phyloP scores from a whole-genome alignment of 768 basidiomycete species.

The Lactarius pseudohatsudake region DNA sequence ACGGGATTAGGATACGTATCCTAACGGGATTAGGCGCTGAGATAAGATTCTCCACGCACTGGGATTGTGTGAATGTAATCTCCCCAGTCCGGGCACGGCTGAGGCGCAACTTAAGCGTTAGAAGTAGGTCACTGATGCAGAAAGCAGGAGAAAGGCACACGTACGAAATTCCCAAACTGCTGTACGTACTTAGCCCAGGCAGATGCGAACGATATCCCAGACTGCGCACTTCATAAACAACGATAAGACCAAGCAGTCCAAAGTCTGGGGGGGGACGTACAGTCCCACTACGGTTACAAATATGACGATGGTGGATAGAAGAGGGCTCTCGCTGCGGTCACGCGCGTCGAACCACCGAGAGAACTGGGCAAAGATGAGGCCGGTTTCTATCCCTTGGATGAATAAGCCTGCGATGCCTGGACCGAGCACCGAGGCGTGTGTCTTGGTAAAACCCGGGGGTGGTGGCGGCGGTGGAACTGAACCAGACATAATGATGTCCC shows the following conservation, averaged over 20 bases:
- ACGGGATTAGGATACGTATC: neutral
- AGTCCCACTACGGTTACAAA: constrained; percentile 16
- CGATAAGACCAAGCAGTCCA: neutral
- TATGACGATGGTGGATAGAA: neutral
- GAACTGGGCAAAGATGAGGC: constrained; percentile 16
- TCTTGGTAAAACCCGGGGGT: neutral
- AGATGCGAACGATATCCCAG: constrained; percentile 12
- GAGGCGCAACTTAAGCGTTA: neutral
- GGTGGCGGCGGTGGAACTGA: no score
- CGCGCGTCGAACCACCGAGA: constrained; percentile 9
- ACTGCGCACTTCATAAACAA: constrained; percentile 5
- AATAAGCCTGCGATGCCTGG: constrained; percentile 13
- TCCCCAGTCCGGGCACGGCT: neutral
- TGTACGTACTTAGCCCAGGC: constrained; percentile 7
- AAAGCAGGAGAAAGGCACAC: neutral
- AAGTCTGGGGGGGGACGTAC: neutral
- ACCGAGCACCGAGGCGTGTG: neutral
- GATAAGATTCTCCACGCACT: constrained; percentile 2
- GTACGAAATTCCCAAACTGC: neutral
- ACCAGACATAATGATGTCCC: constrained; percentile 8
- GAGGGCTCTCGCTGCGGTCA: neutral
- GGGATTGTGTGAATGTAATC: neutral
- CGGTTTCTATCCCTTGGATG: constrained; percentile 9
- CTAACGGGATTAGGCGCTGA: neutral
- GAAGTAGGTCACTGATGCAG: neutral